phyloP scores from a whole-genome alignment of 768 basidiomycete genomes.

The Tremella mesenterica region DNA sequence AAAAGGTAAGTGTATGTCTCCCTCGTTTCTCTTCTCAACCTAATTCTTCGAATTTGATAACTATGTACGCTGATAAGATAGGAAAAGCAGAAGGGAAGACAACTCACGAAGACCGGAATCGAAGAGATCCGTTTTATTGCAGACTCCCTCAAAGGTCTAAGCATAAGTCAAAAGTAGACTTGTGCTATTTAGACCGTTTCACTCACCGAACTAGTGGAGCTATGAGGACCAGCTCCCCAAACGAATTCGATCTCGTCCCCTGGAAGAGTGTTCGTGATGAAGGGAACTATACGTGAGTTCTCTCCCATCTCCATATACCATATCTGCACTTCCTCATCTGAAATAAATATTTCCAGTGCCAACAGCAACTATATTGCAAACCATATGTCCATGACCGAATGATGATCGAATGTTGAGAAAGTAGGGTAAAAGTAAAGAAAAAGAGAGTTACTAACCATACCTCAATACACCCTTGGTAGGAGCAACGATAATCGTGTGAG shows the following conservation, averaged over 20 bases:
- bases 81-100: background rate
- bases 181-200: constrained; percentile 4
- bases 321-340: too few relatives aligned
- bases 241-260: constrained; percentile 25
- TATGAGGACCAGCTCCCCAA: constrained; percentile 31
- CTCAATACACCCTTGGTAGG: constrained; percentile 30
- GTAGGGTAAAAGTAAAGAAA: background rate
- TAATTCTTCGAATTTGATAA: too few relatives aligned
- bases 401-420: too few relatives aligned
- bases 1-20: background rate
- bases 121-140: constrained; percentile 25
- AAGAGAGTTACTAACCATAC: constrained; percentile 15
- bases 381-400: too few relatives aligned
- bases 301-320: background rate
- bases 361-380: too few relatives aligned
- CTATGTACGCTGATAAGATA: too few relatives aligned
- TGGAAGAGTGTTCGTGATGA: constrained; percentile 19
- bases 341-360: too few relatives aligned
- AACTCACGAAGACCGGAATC: constrained; percentile 33
- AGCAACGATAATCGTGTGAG: constrained; percentile 28
- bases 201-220: background rate
- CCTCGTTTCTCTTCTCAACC: too few relatives aligned
- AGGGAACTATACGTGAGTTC: constrained; percentile 17
- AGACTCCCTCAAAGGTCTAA: background rate
- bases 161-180: constrained; percentile 5